Evolutionary conservation across 2,329 filamentous ascomycete species (phyloP), one percentile per base, ranked within the genome.

Genomic region (Microsporum ferrugineum): DNA sequence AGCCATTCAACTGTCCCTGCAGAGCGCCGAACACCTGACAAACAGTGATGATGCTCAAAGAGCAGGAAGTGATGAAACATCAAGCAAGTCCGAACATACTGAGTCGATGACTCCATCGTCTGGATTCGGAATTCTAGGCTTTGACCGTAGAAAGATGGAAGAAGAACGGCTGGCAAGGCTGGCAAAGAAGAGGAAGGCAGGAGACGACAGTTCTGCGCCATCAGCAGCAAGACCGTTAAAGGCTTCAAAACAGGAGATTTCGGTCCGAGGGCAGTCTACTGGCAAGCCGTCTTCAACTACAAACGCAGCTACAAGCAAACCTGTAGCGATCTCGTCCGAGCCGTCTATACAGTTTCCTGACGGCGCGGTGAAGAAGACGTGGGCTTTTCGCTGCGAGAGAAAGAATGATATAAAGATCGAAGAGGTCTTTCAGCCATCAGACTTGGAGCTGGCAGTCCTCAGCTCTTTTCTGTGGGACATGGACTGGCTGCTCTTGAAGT

Each of bases 401-500:
- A 78, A 77, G 3, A 82, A 91, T 63, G 89, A 95, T 64, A 89
- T 97, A 70, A 94, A 85, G 63, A 85, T 97, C 45, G 89, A 95
- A 68, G 91, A 96, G 71, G 82, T 96, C 0, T 74, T 96, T 0
- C 88, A 95, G 71, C 86, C 84, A 63, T 75, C 83, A 1, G 80
- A 85, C 10, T 78, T 97, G 6, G 78, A 88, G 58, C 82, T 90
- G 43, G 91, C 89, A 0, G 82, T 97, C 0, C 76, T 97, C 3
- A 95, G 91, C 66, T 89, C 92, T 0, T 97, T 88, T 67, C 84
- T 92, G 70, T 94, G 89, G 85, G 87, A 97, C 64, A 82, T 87
- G 12, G 81, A 87, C 33, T 96, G 89, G 89, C 72, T 94, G 51
- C 72, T 92, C 33, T 80, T 78, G 4, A 95, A 94, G 70, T 72